Percentiles rank a stretch among this genome's conserved stretches.
phyloP scores from a whole-genome alignment of 2,329 filamentous ascomycete species.

The Remersonia thermophila region DNA sequence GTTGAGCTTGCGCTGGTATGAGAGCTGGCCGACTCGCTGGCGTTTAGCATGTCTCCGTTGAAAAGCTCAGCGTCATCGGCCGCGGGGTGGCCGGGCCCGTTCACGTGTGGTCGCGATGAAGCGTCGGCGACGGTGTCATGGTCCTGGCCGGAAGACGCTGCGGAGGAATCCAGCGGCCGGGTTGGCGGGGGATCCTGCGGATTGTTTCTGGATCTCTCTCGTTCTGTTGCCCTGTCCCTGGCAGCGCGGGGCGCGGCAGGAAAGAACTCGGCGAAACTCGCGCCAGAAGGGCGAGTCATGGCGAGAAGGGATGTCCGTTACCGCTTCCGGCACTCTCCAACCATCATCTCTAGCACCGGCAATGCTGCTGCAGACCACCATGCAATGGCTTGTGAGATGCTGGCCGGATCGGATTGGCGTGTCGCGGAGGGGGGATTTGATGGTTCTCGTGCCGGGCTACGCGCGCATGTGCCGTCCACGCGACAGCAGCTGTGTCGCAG shows the following conservation, averaged over 20 bases:
- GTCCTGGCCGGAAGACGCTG: constrained; percentile 3
- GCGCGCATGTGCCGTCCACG: constrained; percentile 27
- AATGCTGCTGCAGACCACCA: constrained; percentile 12
- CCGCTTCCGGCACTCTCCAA: constrained; percentile 39
- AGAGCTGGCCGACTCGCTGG: constrained; percentile 60
- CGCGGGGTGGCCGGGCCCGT: constrained; percentile 24
- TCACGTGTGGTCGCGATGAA: constrained; percentile 25
- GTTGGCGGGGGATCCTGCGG: constrained; percentile 27
- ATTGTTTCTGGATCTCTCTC: constrained; percentile 46
- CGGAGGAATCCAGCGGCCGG: neutral
- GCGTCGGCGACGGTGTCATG: constrained; percentile 7
- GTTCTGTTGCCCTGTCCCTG: constrained; percentile 46
- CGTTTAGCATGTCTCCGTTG: constrained; percentile 56
- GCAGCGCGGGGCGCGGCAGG: constrained; percentile 60
- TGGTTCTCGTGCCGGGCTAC: constrained; percentile 4
- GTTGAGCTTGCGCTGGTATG: constrained; percentile 59
- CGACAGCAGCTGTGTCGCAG: constrained; percentile 22
- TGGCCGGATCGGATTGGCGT: constrained; percentile 10
- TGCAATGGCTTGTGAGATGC: neutral
- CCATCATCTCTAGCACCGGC: constrained; percentile 40
- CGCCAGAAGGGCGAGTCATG: constrained; percentile 67
- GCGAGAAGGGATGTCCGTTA: constrained; percentile 40
- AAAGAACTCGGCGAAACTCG: constrained; percentile 80
- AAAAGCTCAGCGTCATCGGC: constrained; percentile 46
- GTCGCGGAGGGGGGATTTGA: constrained; percentile 6